A percentile compares a stretch with the other conserved stretches of the same genome.
Conservation (phyloP, 352 stramenopile genomes). For the Phytophthora idaei region DNA sequence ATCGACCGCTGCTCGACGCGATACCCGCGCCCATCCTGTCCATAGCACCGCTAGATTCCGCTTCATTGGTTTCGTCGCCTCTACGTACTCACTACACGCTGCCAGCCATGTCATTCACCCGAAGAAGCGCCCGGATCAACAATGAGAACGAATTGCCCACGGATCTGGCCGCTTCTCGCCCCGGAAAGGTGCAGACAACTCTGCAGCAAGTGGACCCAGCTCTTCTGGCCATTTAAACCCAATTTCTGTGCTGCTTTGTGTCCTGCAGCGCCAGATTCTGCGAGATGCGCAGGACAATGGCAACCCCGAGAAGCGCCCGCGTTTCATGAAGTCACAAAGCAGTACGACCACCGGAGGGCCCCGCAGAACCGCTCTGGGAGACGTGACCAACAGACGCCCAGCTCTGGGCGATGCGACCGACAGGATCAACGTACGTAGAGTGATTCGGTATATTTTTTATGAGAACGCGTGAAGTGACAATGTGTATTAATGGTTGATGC, state of each 20-base stretch:
- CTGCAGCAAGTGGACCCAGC: not conserved
- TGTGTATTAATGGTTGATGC: slow-evolving; percentile 1
- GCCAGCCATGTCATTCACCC: slow-evolving; percentile 32
- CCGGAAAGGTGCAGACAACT: slow-evolving; percentile 48
- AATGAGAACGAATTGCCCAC: slow-evolving; percentile 77
- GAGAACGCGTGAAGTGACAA: slow-evolving; percentile 1
- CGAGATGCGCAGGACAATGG: slow-evolving; percentile 50
- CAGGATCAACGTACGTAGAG: slow-evolving; percentile 62
- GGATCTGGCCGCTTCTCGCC: slow-evolving; percentile 40
- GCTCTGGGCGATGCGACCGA: slow-evolving; percentile 77
- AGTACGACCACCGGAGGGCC: slow-evolving; percentile 25
- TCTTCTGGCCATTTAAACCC: not conserved
- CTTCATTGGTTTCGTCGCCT: slow-evolving; percentile 1
- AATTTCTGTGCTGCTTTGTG: slow-evolving; percentile 15
- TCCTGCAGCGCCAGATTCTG: slow-evolving; percentile 44
- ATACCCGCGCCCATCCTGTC: slow-evolving; percentile 7
- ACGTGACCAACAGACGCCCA: slow-evolving; percentile 71
- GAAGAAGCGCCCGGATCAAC: slow-evolving; percentile 43
- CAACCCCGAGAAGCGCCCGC: slow-evolving; percentile 66
- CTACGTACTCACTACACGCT: not conserved
- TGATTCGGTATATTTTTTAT: not conserved
- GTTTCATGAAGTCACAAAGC: slow-evolving; percentile 51
- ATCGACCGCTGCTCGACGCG: not conserved
- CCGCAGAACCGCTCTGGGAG: slow-evolving; percentile 44
- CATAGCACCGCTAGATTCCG: slow-evolving; percentile 1